phyloP scores from a whole-genome alignment of 1,284 basidiomycete genomes.

The Naganishia cerealis region DNA sequence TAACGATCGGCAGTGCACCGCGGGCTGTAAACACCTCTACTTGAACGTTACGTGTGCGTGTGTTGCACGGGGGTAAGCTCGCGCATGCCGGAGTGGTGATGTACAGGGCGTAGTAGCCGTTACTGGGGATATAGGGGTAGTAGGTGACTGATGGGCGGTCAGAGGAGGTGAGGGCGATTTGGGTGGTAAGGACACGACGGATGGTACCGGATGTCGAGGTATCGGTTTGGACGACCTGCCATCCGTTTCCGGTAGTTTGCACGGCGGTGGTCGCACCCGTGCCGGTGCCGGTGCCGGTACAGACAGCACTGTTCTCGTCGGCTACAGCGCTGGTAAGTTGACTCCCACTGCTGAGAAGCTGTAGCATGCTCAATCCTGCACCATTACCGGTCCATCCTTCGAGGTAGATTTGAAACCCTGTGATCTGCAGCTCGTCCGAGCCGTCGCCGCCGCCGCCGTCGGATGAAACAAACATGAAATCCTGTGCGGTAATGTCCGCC shows the following conservation, averaged over 20 bases:
- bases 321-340: slow-evolving; percentile 36
- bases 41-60: slow-evolving; percentile 72
- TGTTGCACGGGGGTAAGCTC: slow-evolving; percentile 72
- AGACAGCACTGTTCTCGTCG: slow-evolving; percentile 69
- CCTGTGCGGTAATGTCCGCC: slow-evolving; percentile 63
- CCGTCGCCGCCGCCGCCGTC: not conserved
- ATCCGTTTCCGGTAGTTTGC: slow-evolving; percentile 69
- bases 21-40: slow-evolving; percentile 77
- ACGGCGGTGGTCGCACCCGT: slow-evolving; percentile 66
- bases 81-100: slow-evolving; percentile 83
- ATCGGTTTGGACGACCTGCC: slow-evolving; percentile 64
- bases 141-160: slow-evolving; percentile 77
- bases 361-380: slow-evolving; percentile 81
- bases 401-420: slow-evolving; percentile 71
- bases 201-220: slow-evolving; percentile 77
- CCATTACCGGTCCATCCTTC: slow-evolving; percentile 72
- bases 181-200: slow-evolving; percentile 71
- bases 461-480: slow-evolving; percentile 67
- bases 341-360: slow-evolving; percentile 80
- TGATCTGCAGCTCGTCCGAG: slow-evolving; percentile 62
- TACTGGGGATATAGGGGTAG: slow-evolving; percentile 82
- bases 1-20: slow-evolving; percentile 65
- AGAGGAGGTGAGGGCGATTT: slow-evolving; percentile 62
- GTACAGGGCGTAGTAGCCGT: slow-evolving; percentile 81
- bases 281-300: slow-evolving; percentile 72